phyloP scores from a whole-genome alignment of 208 protist genomes.

The Perkinsela sp. region DNA sequence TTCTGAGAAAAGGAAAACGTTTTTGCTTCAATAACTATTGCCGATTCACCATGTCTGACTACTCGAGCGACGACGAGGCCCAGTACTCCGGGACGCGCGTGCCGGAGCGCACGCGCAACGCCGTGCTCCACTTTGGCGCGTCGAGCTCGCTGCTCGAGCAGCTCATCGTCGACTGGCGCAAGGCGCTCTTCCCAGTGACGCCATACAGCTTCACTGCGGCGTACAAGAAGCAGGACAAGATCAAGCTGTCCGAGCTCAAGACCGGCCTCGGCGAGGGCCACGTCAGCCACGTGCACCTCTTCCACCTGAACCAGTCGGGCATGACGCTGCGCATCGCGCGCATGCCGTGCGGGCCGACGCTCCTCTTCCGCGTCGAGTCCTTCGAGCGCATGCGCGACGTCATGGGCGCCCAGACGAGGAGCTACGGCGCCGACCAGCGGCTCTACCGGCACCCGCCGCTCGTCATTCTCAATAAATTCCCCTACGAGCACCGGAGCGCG shows the following conservation, averaged over 20 bases:
- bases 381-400: constrained; percentile 56
- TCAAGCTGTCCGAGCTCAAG: not conserved
- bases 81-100: not conserved
- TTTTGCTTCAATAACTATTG: too few species aligned
- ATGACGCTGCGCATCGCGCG: constrained; percentile 59
- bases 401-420: constrained; percentile 27
- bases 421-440: constrained; percentile 14
- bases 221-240: not conserved
- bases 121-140: not conserved
- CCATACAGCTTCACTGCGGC: not conserved
- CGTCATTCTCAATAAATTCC: constrained; percentile 69
- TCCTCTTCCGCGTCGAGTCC: constrained; percentile 49
- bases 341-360: constrained; percentile 55
- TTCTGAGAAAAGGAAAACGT: too few species aligned
- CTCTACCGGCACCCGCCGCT: constrained; percentile 54
- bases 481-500: constrained; percentile 22
- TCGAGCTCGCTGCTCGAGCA: not conserved
- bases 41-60: too few species aligned
- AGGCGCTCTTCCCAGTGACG: not conserved
- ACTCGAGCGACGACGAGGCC: too few species aligned
- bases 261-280: not conserved
- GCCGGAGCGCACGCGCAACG: not conserved
- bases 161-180: constrained; percentile 1
- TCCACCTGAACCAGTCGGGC: constrained; percentile 38
- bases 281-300: constrained; percentile 50